Percentiles rank a stretch among this genome's conserved stretches.
Evolutionary conservation across 371 early-diverging fungal species (phyloP).

Genomic region (Chytridiales sp.): DNA sequence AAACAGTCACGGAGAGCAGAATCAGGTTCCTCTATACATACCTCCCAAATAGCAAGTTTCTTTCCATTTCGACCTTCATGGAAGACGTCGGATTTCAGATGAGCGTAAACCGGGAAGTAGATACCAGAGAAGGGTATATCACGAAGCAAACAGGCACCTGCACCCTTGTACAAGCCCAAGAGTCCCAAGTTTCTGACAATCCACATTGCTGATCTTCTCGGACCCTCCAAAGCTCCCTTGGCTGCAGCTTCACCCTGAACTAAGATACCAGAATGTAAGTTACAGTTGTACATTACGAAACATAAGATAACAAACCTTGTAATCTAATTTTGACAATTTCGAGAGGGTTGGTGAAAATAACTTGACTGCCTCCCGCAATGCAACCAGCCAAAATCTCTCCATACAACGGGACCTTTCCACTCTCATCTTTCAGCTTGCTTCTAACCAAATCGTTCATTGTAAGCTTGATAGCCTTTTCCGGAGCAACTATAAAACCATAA

Average conservation of each 20-base stretch:
- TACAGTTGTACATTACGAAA: not conserved
- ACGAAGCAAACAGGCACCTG: slow-evolving; percentile 84
- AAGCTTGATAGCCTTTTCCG: slow-evolving; percentile 98
- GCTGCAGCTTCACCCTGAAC: slow-evolving; percentile 45
- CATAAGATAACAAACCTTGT: slow-evolving; percentile 52
- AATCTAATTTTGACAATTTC: slow-evolving; percentile 97
- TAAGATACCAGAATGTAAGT: not conserved
- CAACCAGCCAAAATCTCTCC: slow-evolving; percentile 87
- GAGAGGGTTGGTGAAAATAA: slow-evolving; percentile 93
- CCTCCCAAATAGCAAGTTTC: slow-evolving; percentile 66
- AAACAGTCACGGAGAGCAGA: not conserved
- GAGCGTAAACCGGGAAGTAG: slow-evolving; percentile 95
- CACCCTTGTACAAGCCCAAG: slow-evolving; percentile 93
- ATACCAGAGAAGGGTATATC: slow-evolving; percentile 97
- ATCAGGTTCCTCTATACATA: not conserved
- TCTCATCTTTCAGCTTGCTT: slow-evolving; percentile 61
- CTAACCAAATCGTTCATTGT: slow-evolving; percentile 95
- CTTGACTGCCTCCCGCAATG: slow-evolving; percentile 90
- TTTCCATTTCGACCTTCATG: slow-evolving; percentile 77
- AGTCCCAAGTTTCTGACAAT: slow-evolving; percentile 92
- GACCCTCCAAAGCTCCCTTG: slow-evolving; percentile 48
- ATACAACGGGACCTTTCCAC: slow-evolving; percentile 70
- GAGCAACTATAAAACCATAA: slow-evolving; percentile 66
- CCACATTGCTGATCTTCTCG: slow-evolving; percentile 70
- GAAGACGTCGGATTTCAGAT: slow-evolving; percentile 84